Evolutionary conservation across 768 basidiomycete species (phyloP).

Genomic region (Hericium erinaceus): DNA sequence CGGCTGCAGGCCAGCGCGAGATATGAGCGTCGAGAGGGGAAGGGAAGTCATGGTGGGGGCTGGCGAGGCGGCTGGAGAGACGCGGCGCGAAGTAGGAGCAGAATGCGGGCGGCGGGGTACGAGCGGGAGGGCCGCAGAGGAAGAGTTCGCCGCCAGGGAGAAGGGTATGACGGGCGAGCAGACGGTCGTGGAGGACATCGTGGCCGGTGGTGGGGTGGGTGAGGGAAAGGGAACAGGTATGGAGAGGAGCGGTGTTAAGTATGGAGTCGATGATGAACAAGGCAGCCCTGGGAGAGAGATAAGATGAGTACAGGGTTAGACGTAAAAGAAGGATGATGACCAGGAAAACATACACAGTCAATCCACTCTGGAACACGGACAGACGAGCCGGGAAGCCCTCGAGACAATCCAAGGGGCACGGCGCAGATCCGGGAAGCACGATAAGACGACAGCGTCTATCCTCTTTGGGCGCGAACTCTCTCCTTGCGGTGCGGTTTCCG

Average conservation of each 20-base stretch:
- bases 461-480: no score
- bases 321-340: no score
- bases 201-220: background rate
- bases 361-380: no score
- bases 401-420: no score
- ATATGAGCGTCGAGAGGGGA: slow-evolving; percentile 3
- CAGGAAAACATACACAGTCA: no score
- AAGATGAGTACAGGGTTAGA: no score
- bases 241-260: background rate
- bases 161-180: slow-evolving; percentile 11
- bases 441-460: no score
- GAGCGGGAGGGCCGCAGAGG: slow-evolving; percentile 52
- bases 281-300: no score
- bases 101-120: slow-evolving; percentile 44
- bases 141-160: slow-evolving; percentile 35
- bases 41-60: slow-evolving; percentile 1
- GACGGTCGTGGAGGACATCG: slow-evolving; percentile 10
- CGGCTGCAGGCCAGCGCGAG: background rate
- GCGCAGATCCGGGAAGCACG: no score
- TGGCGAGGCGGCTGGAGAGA: slow-evolving; percentile 3
- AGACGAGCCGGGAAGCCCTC: no score
- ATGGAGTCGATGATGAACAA: no score
- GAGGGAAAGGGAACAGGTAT: background rate
- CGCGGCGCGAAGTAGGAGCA: slow-evolving; percentile 15
- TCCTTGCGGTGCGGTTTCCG: no score